Conservation (phyloP, 2,329 filamentous ascomycete species). For the Diaporthe caulivora region DNA sequence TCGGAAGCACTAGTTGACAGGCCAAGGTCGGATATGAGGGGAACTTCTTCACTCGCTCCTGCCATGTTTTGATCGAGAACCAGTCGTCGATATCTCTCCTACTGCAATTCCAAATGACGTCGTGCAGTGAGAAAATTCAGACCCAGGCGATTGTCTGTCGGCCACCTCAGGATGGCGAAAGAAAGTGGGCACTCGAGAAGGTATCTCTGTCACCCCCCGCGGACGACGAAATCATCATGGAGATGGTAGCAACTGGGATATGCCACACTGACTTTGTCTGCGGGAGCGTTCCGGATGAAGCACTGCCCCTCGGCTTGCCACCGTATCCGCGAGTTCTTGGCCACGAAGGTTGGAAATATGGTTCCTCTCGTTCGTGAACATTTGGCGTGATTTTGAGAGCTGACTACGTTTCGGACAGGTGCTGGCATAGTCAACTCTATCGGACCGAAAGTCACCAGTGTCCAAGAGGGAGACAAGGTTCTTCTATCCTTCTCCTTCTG, state of each 20-base stretch:
- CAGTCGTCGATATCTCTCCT: not conserved
- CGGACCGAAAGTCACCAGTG: constrained; percentile 1
- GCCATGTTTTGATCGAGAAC: not conserved
- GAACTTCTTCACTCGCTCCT: not conserved
- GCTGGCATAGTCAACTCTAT: not conserved
- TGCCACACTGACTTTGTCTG: constrained; percentile 6
- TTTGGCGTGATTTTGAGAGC: too few relatives aligned
- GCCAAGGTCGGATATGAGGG: not conserved
- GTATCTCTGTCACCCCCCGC: not conserved
- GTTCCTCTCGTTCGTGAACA: too few relatives aligned
- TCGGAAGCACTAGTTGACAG: constrained; percentile 3
- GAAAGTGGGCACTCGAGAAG: constrained; percentile 2
- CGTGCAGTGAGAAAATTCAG: not conserved
- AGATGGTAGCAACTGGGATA: not conserved
- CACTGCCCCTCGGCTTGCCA: not conserved
- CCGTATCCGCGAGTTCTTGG: not conserved
- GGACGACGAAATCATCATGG: not conserved
- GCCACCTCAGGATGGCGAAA: not conserved
- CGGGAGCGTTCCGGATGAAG: not conserved
- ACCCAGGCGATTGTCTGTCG: constrained; percentile 12
- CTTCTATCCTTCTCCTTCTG: constrained; percentile 1
- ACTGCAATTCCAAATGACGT: not conserved
- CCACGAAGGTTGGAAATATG: not conserved
- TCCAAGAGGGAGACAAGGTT: not conserved
- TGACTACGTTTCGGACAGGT: not conserved